Base-by-base conservation (phyloP, 1,139 yeast genomes). In the Cylindricascospora bacillispora region DNA sequence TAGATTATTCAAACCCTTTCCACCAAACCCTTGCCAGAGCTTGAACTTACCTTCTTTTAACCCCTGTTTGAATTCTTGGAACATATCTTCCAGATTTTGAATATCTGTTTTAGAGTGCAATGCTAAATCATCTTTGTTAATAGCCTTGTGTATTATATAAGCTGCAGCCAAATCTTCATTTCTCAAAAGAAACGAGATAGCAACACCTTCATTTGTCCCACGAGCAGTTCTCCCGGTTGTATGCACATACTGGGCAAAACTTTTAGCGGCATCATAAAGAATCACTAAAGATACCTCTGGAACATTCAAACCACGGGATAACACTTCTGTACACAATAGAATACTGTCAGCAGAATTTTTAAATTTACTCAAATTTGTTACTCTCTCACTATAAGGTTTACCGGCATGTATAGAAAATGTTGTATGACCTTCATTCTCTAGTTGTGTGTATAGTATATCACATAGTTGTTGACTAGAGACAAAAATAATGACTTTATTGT, bases 191-290 rank as follows among this genome's bases (percentile, higher is more conserved):
- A 89, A 71, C 0, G 95, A 80, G 2, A 80, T 59, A 0, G 95
- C 94, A 1, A 70, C 66, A 0, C 98, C 98, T 1, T 54, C 52
- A 25, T 66, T 65, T 0, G 93, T 93, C 1, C 95, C 98, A 37
- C 99, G 64, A 0, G 97, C 99, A 0, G 99, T 92, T 39, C 99
- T 63, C 0, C 99, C 99, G 0, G 86, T 94, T 17, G 98, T 65
- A 55, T 89, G 99, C 5, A 92, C 93, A 48, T 89, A 89, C 51
- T 92, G 98, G 39, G 93, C 97, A 67, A 86, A 69, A 39, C 89
- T 94, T 40, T 69, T 80, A 0, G 95, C 94, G 0, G 95, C 76
- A 50, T 89, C 95, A 49, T 70, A 89, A 42, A 89, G 81, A 6
- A 89, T 62, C 2, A 89, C 97, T 26, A 85, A 56, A 33, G 73